Evolutionary conservation across 495 filamentous ascomycete species (phyloP).

Genomic region (Halenospora varia): DNA sequence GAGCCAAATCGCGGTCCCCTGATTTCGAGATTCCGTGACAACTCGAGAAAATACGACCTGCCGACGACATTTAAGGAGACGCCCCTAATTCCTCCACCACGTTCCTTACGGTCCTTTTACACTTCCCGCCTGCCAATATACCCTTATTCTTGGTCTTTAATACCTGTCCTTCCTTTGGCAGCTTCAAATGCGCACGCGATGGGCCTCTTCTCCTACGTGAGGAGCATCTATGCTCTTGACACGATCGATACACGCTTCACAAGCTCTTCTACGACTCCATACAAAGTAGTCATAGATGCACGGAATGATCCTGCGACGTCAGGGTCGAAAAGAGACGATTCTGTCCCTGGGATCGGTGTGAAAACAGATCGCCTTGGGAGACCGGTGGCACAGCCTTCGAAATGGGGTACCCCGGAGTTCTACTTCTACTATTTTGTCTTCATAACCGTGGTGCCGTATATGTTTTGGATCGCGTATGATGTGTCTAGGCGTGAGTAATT

Average conservation of each 20-base stretch:
- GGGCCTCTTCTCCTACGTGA: slow-evolving; percentile 24
- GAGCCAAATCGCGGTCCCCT: no score
- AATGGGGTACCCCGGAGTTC: slow-evolving; percentile 87
- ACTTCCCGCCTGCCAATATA: no score
- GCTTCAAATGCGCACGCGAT: no score
- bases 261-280: slow-evolving; percentile 62
- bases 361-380: slow-evolving; percentile 39
- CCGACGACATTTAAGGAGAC: no score
- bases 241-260: slow-evolving; percentile 93
- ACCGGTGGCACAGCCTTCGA: slow-evolving; percentile 50
- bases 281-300: slow-evolving; percentile 44
- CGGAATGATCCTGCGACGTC: slow-evolving; percentile 28
- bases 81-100: no score
- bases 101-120: no score
- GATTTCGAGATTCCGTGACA: no score
- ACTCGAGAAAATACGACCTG: no score
- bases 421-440: slow-evolving; percentile 76
- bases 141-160: no score
- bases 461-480: slow-evolving; percentile 85
- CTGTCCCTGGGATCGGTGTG: slow-evolving; percentile 22
- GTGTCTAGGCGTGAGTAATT: slow-evolving; percentile 77
- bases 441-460: slow-evolving; percentile 64
- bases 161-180: no score
- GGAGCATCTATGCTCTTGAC: slow-evolving; percentile 72
- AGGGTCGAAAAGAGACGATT: slow-evolving; percentile 26